Base-by-base conservation (phyloP, 345 rosid genomes). In the Iberis pinnata region DNA sequence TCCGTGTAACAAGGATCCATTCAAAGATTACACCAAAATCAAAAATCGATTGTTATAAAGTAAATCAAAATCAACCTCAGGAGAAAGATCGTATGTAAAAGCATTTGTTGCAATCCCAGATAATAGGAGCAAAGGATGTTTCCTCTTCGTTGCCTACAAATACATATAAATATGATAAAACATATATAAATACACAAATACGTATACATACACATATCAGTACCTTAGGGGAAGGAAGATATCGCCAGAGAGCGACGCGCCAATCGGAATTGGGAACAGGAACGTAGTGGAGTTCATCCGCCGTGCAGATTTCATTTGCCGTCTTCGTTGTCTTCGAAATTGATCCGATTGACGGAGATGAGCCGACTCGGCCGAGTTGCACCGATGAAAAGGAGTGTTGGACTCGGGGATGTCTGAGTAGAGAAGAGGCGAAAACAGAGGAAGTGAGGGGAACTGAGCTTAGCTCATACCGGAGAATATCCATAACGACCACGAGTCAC, bases 221-320 rank as follows among this genome's bases (percentile, higher is more conserved):
- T 63, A 69, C 86, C 73, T 53, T 61, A 3, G 84, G 49, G 9
- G 86, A 70, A 61, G 95, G 95, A 50, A 55, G 74, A 70, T 92
- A 88, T 49, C 93, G 87, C 95, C 98, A 88, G 69, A 92, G 93
- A 42, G 96, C 89, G 39, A 77, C 75, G 32, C 81, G 81, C 95
- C 98, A 88, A 14, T 78, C 86, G 33, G 89, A 79, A 47, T 84
- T 72, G 7, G 78, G 62, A 36, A 85, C 79, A 29, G 86, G 41
- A 37, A 79, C 93, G 49, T 79, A 83, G 74, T 88, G 96, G 36
- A 90, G 89, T 68, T 90, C 98, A 49, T 90, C 98, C 41, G 98
- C 95, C 47, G 95, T 82, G 53, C 86, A 90, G 12, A 73, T 52
- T 9, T 43, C 43, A 45, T 41, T 44, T n/a, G n/a, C n/a, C n/a